phyloP scores from a whole-genome alignment of 257 asterid genomes.

The Cruciata laevipes region DNA sequence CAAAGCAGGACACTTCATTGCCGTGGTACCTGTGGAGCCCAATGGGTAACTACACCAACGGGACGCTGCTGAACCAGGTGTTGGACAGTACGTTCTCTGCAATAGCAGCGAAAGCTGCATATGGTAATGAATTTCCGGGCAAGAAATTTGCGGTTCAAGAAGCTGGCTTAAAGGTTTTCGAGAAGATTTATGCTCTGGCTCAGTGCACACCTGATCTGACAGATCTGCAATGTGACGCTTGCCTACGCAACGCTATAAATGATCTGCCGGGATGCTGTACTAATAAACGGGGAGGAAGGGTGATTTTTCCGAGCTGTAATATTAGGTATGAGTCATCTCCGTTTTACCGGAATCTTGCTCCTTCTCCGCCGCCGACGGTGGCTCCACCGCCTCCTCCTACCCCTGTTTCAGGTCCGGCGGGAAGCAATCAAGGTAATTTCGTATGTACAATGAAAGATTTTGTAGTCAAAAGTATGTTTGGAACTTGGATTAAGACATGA shows the following conservation, averaged over 20 bases:
- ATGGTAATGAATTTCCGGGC: neutral
- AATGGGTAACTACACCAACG: neutral
- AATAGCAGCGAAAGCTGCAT: neutral
- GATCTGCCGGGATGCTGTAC: neutral
- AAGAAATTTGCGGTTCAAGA: conserved; percentile 4
- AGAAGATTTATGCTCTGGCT: neutral
- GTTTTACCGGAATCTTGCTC: neutral
- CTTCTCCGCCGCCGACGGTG: neutral
- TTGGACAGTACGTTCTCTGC: neutral
- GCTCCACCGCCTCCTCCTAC: neutral
- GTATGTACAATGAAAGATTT: too few relatives aligned
- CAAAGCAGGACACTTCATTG: neutral
- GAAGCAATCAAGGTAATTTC: neutral
- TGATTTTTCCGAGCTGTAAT: conserved; percentile 7
- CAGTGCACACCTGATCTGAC: conserved; percentile 6
- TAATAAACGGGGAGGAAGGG: conserved; percentile 9
- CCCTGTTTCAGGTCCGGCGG: neutral
- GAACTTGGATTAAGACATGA: too few relatives aligned
- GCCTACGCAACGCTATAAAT: neutral
- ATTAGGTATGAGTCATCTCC: conserved; percentile 1
- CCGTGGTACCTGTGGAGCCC: too few relatives aligned
- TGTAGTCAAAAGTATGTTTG: too few relatives aligned
- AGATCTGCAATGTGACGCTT: neutral
- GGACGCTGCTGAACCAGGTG: neutral
- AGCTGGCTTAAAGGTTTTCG: neutral